Conservation (phyloP, 139 green algal genomes). For the Chlamydomonas sp. region DNA sequence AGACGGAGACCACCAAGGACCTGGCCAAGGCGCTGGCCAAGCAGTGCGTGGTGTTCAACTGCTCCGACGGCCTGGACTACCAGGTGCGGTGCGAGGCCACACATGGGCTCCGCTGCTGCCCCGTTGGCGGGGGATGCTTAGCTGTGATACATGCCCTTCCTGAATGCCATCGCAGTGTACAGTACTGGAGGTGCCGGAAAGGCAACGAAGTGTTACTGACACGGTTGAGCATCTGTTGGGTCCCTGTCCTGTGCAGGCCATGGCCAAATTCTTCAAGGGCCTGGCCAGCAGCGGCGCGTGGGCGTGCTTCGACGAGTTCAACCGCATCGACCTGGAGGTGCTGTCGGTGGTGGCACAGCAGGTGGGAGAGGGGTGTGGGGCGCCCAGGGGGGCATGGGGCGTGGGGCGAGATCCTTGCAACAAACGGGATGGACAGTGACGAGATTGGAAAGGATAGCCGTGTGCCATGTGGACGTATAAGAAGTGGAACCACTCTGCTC, state of each 20-base stretch:
- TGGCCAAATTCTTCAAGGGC: slow-evolving; percentile 88
- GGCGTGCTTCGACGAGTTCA: slow-evolving; percentile 93
- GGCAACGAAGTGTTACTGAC: too few relatives aligned
- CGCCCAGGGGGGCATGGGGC: too few relatives aligned
- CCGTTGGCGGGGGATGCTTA: not conserved
- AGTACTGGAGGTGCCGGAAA: too few relatives aligned
- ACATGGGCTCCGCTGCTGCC: not conserved
- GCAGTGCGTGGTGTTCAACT: slow-evolving; percentile 93
- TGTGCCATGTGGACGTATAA: not conserved
- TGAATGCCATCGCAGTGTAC: too few relatives aligned
- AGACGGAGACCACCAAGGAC: slow-evolving; percentile 81
- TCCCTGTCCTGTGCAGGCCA: slow-evolving; percentile 18
- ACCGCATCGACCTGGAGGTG: slow-evolving; percentile 87
- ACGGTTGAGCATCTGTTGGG: too few relatives aligned
- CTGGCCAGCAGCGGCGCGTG: slow-evolving; percentile 79
- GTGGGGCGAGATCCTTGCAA: too few relatives aligned
- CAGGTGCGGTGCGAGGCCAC: slow-evolving; percentile 34
- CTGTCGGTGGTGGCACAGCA: slow-evolving; percentile 72
- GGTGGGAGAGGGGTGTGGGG: slow-evolving; percentile 38
- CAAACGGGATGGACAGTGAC: too few relatives aligned
- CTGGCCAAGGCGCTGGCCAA: slow-evolving; percentile 75
- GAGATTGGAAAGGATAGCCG: too few relatives aligned
- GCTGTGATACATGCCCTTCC: not conserved
- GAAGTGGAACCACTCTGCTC: not conserved
- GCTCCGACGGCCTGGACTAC: slow-evolving; percentile 84